These are phyloP conservation scores for Phytopythium boreale DNA, from an alignment of 352 stramenopile species.

Conservation along the genomic window DNA sequence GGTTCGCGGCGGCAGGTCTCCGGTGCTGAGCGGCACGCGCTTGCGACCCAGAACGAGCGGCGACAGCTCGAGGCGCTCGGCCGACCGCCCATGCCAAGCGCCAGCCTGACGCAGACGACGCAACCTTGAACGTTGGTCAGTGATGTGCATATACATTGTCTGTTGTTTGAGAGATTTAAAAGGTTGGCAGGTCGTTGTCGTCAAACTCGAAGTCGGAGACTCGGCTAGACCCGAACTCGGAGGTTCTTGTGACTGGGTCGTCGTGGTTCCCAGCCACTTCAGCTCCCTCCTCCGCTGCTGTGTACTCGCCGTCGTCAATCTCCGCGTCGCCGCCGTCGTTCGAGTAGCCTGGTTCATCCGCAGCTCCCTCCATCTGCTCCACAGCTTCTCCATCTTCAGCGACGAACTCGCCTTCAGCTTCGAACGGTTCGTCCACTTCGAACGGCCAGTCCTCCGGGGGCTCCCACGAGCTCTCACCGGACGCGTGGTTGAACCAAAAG, in stretches of 20 bases:
- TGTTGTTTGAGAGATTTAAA: conserved; percentile 14
- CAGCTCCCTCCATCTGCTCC: conserved; percentile 9
- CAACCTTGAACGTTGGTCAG: neutral
- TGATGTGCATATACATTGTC: neutral
- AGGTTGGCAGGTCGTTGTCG: conserved; percentile 57
- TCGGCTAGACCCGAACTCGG: conserved; percentile 12
- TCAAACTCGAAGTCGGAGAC: conserved; percentile 53
- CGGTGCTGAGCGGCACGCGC: conserved; percentile 30
- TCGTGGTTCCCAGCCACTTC: conserved; percentile 12
- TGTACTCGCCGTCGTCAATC: conserved; percentile 9
- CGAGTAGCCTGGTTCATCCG: conserved; percentile 8
- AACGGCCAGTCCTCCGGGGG: conserved; percentile 74
- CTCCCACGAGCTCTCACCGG: conserved; percentile 77
- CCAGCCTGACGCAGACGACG: conserved; percentile 4
- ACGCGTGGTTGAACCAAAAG: conserved; percentile 88
- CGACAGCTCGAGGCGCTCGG: conserved; percentile 33
- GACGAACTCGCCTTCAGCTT: conserved; percentile 26
- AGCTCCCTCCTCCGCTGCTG: conserved; percentile 4
- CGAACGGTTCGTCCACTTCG: conserved; percentile 62
- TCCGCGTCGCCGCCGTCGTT: conserved; percentile 1
- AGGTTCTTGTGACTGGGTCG: conserved; percentile 6
- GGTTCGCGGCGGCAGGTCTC: conserved; percentile 46
- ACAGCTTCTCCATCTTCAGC: conserved; percentile 13
- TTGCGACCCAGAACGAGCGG: conserved; percentile 30
- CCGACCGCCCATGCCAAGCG: conserved; percentile 27